Evolutionary conservation across 768 basidiomycete species (phyloP).

Genomic region (Nevesoporus exiguus): DNA sequence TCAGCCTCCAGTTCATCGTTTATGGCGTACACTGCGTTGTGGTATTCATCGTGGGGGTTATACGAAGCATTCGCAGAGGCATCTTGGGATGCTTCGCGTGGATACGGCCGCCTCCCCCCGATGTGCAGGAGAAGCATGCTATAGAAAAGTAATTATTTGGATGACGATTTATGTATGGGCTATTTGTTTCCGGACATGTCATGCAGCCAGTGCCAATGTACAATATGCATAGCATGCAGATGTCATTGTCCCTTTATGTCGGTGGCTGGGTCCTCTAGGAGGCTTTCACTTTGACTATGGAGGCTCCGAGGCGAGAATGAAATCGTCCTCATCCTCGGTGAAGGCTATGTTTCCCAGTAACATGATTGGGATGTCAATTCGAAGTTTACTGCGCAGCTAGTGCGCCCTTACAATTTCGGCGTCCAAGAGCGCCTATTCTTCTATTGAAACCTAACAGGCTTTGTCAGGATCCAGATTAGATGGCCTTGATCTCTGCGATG

Average conservation of each 20-base stretch:
- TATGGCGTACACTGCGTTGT: conserved; percentile 40
- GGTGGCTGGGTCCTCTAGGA: neutral
- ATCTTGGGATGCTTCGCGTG: conserved; percentile 11
- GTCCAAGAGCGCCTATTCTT: neutral
- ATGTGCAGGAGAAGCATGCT: conserved; percentile 10
- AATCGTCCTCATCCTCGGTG: neutral
- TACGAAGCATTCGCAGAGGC: conserved; percentile 10
- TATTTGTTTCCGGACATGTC: neutral
- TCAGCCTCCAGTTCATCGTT: conserved; percentile 65
- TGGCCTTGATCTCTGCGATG: conserved; percentile 28
- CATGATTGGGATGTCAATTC: too few relatives aligned
- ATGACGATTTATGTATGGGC: neutral
- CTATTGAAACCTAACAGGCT: conserved; percentile 21
- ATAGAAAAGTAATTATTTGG: neutral
- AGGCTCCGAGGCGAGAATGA: too few relatives aligned
- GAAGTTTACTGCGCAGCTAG: too few relatives aligned
- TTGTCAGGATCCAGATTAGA: conserved; percentile 29
- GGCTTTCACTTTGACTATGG: neutral
- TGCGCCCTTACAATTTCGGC: neutral
- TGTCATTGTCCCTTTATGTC: neutral
- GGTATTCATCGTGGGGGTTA: conserved; percentile 8
- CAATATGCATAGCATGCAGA: conserved; percentile 1
- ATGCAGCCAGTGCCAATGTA: conserved; percentile 4
- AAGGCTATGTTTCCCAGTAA: neutral
- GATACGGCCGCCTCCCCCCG: conserved; percentile 10